These are phyloP conservation scores for Epichloe bromicola DNA, from an alignment of 2,329 filamentous ascomycete species.

Conservation along the genomic window DNA sequence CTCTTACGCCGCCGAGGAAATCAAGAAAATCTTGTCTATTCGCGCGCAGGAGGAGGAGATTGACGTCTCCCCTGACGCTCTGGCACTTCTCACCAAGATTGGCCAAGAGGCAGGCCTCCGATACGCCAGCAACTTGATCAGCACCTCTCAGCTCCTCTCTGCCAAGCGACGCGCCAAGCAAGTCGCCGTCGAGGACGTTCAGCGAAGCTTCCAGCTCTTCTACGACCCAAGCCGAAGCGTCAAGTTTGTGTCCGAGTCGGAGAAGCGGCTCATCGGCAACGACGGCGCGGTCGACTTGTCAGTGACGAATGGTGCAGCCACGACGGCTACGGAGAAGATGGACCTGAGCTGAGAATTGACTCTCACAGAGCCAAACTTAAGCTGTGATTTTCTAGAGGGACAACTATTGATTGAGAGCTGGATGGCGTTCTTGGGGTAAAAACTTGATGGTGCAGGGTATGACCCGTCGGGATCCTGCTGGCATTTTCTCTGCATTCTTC, in stretches of 20 bases:
- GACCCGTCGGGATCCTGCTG: background rate
- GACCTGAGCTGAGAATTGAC: constrained; percentile 27
- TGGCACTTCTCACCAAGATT: constrained; percentile 90
- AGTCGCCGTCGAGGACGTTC: constrained; percentile 76
- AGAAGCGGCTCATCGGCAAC: constrained; percentile 86
- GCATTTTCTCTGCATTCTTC: background rate
- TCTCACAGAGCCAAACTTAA: background rate
- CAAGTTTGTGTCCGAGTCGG: constrained; percentile 79
- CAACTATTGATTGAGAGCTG: constrained; percentile 11
- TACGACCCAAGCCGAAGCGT: constrained; percentile 82
- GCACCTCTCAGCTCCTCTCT: constrained; percentile 75
- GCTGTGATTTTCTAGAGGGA: background rate
- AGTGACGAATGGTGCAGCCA: constrained; percentile 27
- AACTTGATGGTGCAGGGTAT: background rate
- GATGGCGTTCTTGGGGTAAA: constrained; percentile 17
- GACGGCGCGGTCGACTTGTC: constrained; percentile 66
- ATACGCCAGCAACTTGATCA: constrained; percentile 97
- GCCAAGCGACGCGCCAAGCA: constrained; percentile 78
- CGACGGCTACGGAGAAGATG: constrained; percentile 24
- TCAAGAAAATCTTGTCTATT: constrained; percentile 84
- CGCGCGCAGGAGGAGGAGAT: constrained; percentile 93
- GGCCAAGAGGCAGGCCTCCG: constrained; percentile 82
- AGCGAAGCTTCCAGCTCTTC: constrained; percentile 87
- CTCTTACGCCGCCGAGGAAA: constrained; percentile 68
- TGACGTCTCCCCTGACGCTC: constrained; percentile 73